Conservation (phyloP, 495 filamentous ascomycete species). For the Astrothelium subdiscretum region DNA sequence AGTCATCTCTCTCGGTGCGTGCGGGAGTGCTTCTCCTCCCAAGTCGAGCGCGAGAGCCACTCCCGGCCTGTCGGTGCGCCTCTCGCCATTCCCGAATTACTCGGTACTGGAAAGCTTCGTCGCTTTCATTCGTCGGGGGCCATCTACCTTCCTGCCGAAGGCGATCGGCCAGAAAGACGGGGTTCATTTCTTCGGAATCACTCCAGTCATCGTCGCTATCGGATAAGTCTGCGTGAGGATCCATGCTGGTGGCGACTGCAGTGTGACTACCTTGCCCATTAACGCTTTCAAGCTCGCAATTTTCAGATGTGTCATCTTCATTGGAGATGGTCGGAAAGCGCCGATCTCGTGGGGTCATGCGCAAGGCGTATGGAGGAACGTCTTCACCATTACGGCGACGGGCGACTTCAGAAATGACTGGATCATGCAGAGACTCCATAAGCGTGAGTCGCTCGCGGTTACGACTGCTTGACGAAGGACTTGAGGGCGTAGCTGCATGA, state of each 20-base stretch:
- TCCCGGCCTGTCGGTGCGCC: conserved; percentile 21
- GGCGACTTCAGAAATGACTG: not conserved
- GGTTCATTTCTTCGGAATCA: not conserved
- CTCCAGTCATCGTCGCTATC: conserved; percentile 4
- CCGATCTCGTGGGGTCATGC: not conserved
- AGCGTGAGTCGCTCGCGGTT: not conserved
- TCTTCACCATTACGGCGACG: not conserved
- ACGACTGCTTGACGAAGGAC: not conserved
- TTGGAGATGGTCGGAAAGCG: not conserved
- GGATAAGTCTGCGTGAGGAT: not conserved
- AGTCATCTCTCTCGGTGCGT: conserved; percentile 22
- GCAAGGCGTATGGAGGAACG: conserved; percentile 6
- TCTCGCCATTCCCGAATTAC: conserved; percentile 27
- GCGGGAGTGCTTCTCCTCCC: conserved; percentile 11
- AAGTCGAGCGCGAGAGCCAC: conserved; percentile 5
- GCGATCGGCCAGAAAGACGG: not conserved
- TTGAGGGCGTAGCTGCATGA: not conserved
- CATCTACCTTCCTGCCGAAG: not conserved
- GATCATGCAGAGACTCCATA: not conserved
- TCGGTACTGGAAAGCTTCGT: conserved; percentile 24
- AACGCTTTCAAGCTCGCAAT: conserved; percentile 2
- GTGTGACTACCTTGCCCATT: conserved; percentile 7
- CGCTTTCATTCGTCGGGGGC: conserved; percentile 16
- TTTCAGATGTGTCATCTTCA: not conserved
- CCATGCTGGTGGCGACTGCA: not conserved